Evolutionary conservation across 352 stramenopile genomes (phyloP), one percentile per base, ranked within the genome.

Genomic region (Thraustochytrium striatum): DNA sequence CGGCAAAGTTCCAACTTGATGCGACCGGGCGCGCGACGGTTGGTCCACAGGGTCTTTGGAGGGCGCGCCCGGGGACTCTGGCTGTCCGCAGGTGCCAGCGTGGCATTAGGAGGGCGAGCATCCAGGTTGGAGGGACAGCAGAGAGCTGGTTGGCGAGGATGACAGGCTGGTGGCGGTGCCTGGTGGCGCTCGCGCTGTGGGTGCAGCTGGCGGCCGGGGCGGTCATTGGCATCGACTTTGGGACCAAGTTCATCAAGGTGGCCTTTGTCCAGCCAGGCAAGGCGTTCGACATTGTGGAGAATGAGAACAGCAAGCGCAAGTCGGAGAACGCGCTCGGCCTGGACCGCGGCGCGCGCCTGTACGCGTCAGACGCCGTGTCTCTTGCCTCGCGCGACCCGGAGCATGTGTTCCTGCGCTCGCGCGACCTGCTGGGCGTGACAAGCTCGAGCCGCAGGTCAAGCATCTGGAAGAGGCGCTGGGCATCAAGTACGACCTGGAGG

Each of bases 251-350:
- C 85, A 94, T 96, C 87, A 96, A 96, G 82, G 88, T 96, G 33
- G 87, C 85, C 21, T 84, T 95, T 36, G 91, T 96, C 36, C 86
- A 97, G 85, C 93, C 93, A 59, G 94, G 95, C 59, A 94, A 91
- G 69, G 93, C 94, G n/a, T 85, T 86, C 80, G 78, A 86, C 85
- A 98, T 98, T 87, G 94, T 99, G 2, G 98, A 94, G 30, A 98
- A 99, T 85, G 86, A 97, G 59, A 92, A 98, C 83, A 97, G 92
- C 78, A 99, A 99, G 87, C 91, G 96, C 61, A 98, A 98, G 87
- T 99, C 95, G 28, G 93, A 98, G 84, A 94, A 94, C 73, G 90
- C 92, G 70, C 88, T 97, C 50, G 88, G 89, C 30, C 97, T 97
- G 73, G 89, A 95, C 82, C 41, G 79, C 53, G 91, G 93, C 33